phyloP scores from a whole-genome alignment of 192 early-diverging fungal species.

The Dispira parvispora region DNA sequence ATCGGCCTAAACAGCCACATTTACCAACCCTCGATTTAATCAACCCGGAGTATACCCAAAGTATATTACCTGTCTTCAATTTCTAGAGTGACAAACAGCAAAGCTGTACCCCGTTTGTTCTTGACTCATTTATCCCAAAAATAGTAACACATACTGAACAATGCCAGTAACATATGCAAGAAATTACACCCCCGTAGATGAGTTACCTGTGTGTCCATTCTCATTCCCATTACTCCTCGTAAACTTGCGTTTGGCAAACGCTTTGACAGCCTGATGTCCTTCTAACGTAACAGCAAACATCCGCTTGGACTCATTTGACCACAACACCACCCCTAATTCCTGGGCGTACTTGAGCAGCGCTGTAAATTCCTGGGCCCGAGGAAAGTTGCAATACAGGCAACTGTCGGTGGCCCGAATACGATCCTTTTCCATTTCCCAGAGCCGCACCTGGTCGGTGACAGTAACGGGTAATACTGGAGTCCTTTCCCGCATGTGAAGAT shows the following conservation, averaged over 20 bases:
- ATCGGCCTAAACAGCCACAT: no score
- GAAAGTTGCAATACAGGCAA: slow-evolving; percentile 67
- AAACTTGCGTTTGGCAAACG: slow-evolving; percentile 21
- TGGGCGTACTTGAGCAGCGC: slow-evolving; percentile 57
- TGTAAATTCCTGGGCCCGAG: slow-evolving; percentile 49
- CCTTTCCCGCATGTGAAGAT: slow-evolving; percentile 77
- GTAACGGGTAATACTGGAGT: slow-evolving; percentile 72
- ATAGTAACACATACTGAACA: no score
- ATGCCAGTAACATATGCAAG: no score
- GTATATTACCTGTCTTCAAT: no score
- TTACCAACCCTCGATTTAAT: no score
- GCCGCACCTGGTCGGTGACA: slow-evolving; percentile 83
- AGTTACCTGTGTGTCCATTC: no score
- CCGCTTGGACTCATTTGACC: slow-evolving; percentile 48
- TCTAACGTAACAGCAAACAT: slow-evolving; percentile 60
- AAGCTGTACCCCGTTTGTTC: no score
- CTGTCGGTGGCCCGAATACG: slow-evolving; percentile 38
- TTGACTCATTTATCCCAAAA: no score
- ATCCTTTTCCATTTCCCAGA: slow-evolving; percentile 95
- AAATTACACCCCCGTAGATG: no score
- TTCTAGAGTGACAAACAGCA: no score
- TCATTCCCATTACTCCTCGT: background rate
- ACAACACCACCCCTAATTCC: slow-evolving; percentile 57
- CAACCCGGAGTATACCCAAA: no score
- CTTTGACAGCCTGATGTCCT: slow-evolving; percentile 49